Evolutionary conservation across 495 filamentous ascomycete genomes (phyloP).

Genomic region (Niebla homalea): DNA sequence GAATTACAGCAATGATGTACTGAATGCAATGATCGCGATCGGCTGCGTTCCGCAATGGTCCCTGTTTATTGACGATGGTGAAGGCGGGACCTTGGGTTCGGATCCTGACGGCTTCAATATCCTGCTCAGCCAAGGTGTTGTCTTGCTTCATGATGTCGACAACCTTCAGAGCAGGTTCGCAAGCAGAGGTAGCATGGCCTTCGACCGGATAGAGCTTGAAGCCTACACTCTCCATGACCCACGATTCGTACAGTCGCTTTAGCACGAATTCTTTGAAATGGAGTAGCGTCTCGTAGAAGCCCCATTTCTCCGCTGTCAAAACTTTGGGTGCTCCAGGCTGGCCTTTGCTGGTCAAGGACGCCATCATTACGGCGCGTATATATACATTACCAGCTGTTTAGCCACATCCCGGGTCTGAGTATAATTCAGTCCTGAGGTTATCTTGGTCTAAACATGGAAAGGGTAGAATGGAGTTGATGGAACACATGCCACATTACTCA

Average conservation of each 20-base stretch:
- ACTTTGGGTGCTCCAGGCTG: slow-evolving; percentile 26
- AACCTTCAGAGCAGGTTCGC: slow-evolving; percentile 24
- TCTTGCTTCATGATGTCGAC: too few species aligned
- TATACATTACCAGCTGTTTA: slow-evolving; percentile 35
- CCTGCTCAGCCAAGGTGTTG: background rate
- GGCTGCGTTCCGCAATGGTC: slow-evolving; percentile 26
- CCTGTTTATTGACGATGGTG: slow-evolving; percentile 32
- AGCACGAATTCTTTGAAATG: slow-evolving; percentile 16
- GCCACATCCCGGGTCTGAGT: too few species aligned
- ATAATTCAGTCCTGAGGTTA: too few species aligned
- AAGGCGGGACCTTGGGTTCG: slow-evolving; percentile 26
- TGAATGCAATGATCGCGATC: slow-evolving; percentile 36
- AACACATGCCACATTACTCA: too few species aligned
- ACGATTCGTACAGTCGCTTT: slow-evolving; percentile 19
- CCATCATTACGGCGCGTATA: slow-evolving; percentile 32
- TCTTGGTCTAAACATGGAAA: too few species aligned
- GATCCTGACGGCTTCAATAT: slow-evolving; percentile 23
- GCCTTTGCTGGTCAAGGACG: slow-evolving; percentile 18
- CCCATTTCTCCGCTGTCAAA: slow-evolving; percentile 24
- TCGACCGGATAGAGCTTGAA: slow-evolving; percentile 29
- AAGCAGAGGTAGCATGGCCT: slow-evolving; percentile 26
- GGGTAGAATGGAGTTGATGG: too few species aligned
- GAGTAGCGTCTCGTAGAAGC: slow-evolving; percentile 23
- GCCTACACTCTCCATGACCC: slow-evolving; percentile 24
- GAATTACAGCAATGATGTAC: slow-evolving; percentile 25